These are phyloP conservation scores for Xylogone sp. DNA, from an alignment of 2,329 filamentous ascomycete genomes.

Conservation along the genomic window DNA sequence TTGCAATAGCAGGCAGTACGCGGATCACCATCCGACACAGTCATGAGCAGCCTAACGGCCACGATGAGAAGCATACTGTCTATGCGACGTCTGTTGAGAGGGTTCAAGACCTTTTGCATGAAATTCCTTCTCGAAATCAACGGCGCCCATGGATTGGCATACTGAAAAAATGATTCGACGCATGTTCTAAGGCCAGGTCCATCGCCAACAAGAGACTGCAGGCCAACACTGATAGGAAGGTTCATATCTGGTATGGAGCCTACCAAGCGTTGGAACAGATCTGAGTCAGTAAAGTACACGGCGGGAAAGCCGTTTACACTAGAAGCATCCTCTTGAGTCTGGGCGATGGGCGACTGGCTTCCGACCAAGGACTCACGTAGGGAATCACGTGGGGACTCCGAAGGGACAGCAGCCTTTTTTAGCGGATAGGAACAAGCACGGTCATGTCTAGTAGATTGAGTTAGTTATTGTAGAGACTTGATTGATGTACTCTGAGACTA, in stretches of 20 bases:
- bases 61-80: slow-evolving; percentile 40
- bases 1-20: slow-evolving; percentile 32
- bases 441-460: slow-evolving; percentile 1
- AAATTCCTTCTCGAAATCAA: slow-evolving; percentile 39
- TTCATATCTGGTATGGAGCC: not conserved
- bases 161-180: not conserved
- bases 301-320: not conserved
- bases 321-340: not conserved
- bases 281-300: not conserved
- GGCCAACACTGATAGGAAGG: not conserved
- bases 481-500: not conserved
- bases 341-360: not conserved
- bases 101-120: slow-evolving; percentile 27
- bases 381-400: not conserved
- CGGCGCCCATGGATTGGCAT: slow-evolving; percentile 31
- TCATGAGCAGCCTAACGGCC: slow-evolving; percentile 36
- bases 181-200: not conserved
- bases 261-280: not conserved
- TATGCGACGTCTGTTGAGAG: slow-evolving; percentile 33
- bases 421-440: not conserved
- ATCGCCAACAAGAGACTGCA: not conserved
- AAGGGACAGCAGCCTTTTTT: not conserved
- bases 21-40: slow-evolving; percentile 22
- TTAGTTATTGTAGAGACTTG: not conserved
- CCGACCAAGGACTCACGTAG: not conserved